Conservation (phyloP, 2,329 filamentous ascomycete genomes). For the Cytospora piceae region DNA sequence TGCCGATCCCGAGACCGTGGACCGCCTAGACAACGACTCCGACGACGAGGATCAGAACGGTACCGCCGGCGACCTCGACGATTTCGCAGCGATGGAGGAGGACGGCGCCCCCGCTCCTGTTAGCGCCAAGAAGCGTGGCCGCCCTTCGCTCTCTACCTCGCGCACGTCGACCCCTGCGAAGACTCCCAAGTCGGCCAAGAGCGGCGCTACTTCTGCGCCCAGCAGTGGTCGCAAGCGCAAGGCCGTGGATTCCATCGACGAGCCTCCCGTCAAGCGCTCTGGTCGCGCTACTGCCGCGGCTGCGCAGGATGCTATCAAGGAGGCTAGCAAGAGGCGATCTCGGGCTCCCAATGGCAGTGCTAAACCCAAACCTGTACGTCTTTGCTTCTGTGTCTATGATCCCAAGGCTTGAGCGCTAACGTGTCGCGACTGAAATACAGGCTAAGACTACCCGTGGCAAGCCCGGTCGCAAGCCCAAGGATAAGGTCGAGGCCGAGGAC, state of each 20-base stretch:
- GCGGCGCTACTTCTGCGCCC: neutral
- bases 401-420: constrained; percentile 1
- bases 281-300: constrained; percentile 30
- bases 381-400: neutral
- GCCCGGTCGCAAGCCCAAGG: constrained; percentile 24
- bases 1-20: constrained; percentile 11
- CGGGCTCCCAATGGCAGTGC: constrained; percentile 22
- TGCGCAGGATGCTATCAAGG: constrained; percentile 28
- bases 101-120: constrained; percentile 28
- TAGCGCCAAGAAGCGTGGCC: constrained; percentile 34
- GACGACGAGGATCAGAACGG: constrained; percentile 17
- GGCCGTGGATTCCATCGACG: constrained; percentile 7
- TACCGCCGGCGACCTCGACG: neutral
- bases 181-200: constrained; percentile 23
- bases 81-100: constrained; percentile 20
- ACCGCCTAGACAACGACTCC: constrained; percentile 1
- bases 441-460: constrained; percentile 22
- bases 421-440: neutral
- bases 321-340: constrained; percentile 22
- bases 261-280: constrained; percentile 21
- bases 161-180: constrained; percentile 31
- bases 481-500: constrained; percentile 2
- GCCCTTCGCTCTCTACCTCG: constrained; percentile 29
- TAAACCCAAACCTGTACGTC: constrained; percentile 26
- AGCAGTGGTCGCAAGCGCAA: constrained; percentile 26